Conservation (phyloP, 2,329 filamentous ascomycete species). For the Diaporthe sp. region DNA sequence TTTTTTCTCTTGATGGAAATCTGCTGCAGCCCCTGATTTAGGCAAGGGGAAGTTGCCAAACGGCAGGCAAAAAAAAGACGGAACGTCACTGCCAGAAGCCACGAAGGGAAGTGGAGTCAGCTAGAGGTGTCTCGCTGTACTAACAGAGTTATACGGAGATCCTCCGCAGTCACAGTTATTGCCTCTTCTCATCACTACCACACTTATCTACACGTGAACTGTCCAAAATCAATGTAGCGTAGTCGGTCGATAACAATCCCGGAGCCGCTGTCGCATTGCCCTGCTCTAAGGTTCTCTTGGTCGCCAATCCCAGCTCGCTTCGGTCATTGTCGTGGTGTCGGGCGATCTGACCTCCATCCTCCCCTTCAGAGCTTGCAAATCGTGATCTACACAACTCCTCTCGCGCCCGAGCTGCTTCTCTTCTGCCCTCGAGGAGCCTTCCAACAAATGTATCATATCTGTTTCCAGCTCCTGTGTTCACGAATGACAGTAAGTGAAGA, state of each 20-base stretch:
- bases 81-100: slow-evolving; percentile 21
- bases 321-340: slow-evolving; percentile 33
- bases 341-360: slow-evolving; percentile 31
- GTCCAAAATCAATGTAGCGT: not conserved
- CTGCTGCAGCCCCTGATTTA: slow-evolving; percentile 17
- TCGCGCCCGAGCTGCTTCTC: not conserved
- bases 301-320: slow-evolving; percentile 34
- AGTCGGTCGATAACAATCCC: slow-evolving; percentile 30
- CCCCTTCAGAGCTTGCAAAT: slow-evolving; percentile 34
- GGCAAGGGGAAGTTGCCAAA: not conserved
- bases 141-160: not conserved
- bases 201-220: slow-evolving; percentile 24
- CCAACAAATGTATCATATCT: slow-evolving; percentile 30
- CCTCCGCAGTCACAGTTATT: not conserved
- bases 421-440: not conserved
- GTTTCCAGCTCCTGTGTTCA: not conserved
- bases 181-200: not conserved
- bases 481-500: slow-evolving; percentile 33
- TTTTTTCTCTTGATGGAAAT: slow-evolving; percentile 12
- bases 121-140: not conserved
- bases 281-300: slow-evolving; percentile 21
- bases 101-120: slow-evolving; percentile 11
- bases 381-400: slow-evolving; percentile 22
- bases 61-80: slow-evolving; percentile 32
- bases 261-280: slow-evolving; percentile 27